Conservation (phyloP, 306 rosid genomes). For the Corylus americana region DNA sequence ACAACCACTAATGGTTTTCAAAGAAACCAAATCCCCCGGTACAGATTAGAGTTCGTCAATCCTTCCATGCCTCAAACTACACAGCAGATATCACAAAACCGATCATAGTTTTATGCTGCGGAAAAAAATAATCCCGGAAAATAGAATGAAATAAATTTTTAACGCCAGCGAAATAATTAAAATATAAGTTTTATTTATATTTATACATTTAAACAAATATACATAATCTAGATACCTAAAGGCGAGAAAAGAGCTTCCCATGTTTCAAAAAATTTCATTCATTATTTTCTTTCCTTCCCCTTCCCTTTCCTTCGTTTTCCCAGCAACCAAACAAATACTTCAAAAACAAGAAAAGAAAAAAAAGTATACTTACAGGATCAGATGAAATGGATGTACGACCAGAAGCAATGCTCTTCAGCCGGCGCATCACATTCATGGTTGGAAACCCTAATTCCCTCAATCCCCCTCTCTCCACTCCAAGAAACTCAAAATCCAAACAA, state of each 20-base stretch:
- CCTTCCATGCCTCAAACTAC: no score
- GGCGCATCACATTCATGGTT: constrained; percentile 93
- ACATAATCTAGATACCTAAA: no score
- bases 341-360: background rate
- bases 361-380: constrained; percentile 67
- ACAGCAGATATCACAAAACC: background rate
- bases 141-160: no score
- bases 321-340: constrained; percentile 19
- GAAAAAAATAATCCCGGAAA: no score
- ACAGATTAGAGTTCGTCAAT: background rate
- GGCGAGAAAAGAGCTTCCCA: background rate
- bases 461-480: background rate
- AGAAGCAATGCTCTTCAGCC: constrained; percentile 97
- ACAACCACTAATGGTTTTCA: no score
- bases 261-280: background rate
- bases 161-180: no score
- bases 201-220: no score
- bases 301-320: background rate
- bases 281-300: background rate
- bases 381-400: constrained; percentile 90
- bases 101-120: no score
- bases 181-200: no score
- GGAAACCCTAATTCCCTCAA: constrained; percentile 50
- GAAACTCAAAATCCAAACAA: background rate
- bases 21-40: background rate